Conservation (phyloP, 495 filamentous ascomycete genomes). For the Aspergillus nidulans region DNA sequence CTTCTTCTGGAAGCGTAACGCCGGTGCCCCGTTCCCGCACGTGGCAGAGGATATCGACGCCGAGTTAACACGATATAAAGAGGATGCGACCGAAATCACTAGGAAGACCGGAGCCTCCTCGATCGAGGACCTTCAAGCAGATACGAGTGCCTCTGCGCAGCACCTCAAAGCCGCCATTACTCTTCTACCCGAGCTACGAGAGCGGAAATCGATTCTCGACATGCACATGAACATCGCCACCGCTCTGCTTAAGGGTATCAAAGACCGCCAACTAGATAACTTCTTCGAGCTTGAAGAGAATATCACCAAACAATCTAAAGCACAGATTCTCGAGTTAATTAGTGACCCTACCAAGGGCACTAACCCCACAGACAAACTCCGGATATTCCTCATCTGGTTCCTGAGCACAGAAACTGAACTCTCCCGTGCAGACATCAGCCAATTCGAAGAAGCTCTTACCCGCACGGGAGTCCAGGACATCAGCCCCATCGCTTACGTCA, state of each 20-base stretch:
- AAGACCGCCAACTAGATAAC: slow-evolving; percentile 90
- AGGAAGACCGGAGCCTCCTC: slow-evolving; percentile 90
- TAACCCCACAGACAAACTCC: slow-evolving; percentile 80
- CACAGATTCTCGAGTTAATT: slow-evolving; percentile 84
- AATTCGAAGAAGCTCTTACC: slow-evolving; percentile 82
- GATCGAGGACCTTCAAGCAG: slow-evolving; percentile 89
- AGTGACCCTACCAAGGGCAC: slow-evolving; percentile 76
- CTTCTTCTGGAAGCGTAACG: slow-evolving; percentile 96
- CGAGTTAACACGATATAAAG: slow-evolving; percentile 89
- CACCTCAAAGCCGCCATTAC: slow-evolving; percentile 96
- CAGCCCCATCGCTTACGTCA: slow-evolving; percentile 76
- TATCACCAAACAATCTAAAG: slow-evolving; percentile 86
- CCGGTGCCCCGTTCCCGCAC: slow-evolving; percentile 89
- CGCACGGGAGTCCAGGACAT: slow-evolving; percentile 65
- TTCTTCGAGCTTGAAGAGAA: slow-evolving; percentile 96
- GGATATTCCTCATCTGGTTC: slow-evolving; percentile 96
- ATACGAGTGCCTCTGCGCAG: slow-evolving; percentile 80
- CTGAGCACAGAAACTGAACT: slow-evolving; percentile 91
- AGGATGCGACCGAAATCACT: slow-evolving; percentile 91
- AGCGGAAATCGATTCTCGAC: slow-evolving; percentile 85
- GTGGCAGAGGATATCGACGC: slow-evolving; percentile 94
- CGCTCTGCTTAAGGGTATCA: slow-evolving; percentile 79
- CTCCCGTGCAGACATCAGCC: slow-evolving; percentile 71
- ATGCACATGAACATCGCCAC: slow-evolving; percentile 99
- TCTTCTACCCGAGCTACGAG: slow-evolving; percentile 82